These are phyloP conservation scores for Amphicarpaea edgeworthii DNA, from an alignment of 306 rosid species.

Conservation along the genomic window DNA sequence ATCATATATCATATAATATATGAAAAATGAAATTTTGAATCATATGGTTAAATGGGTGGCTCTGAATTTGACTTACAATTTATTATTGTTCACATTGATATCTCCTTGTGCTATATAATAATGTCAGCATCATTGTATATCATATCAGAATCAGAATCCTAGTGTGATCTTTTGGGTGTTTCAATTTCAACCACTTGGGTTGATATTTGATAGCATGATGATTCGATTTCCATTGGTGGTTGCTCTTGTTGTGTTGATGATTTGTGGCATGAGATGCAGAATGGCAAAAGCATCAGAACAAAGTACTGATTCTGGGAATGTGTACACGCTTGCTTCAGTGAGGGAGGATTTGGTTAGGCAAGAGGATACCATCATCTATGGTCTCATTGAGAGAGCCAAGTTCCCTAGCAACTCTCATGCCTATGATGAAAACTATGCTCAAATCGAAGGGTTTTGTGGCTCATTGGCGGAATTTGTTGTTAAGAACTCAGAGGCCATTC, in stretches of 20 bases:
- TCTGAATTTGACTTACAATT: conserved; percentile 30
- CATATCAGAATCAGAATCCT: conserved; percentile 21
- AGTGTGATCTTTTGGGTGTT: conserved; percentile 15
- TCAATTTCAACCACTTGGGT: neutral
- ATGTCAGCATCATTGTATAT: conserved; percentile 5
- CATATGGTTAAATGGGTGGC: conserved; percentile 6
- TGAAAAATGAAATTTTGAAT: neutral
- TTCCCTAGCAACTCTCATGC: conserved; percentile 65
- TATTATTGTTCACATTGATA: neutral
- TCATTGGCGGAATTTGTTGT: conserved; percentile 67
- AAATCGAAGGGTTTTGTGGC: conserved; percentile 47
- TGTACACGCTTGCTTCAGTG: conserved; percentile 62
- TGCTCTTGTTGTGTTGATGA: conserved; percentile 51
- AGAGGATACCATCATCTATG: conserved; percentile 80
- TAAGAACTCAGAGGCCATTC: conserved; percentile 66
- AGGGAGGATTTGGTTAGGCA: conserved; percentile 73
- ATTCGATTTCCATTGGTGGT: conserved; percentile 30
- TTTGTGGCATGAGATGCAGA: conserved; percentile 23
- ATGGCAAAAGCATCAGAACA: conserved; percentile 51
- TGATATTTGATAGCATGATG: conserved; percentile 30
- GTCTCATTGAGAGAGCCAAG: conserved; percentile 78
- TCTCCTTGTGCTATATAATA: conserved; percentile 39
- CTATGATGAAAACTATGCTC: conserved; percentile 48
- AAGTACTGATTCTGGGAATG: conserved; percentile 37
- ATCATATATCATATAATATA: no score